Conservation (phyloP, 1,284 basidiomycete species). For the Dichomitus squalens region DNA sequence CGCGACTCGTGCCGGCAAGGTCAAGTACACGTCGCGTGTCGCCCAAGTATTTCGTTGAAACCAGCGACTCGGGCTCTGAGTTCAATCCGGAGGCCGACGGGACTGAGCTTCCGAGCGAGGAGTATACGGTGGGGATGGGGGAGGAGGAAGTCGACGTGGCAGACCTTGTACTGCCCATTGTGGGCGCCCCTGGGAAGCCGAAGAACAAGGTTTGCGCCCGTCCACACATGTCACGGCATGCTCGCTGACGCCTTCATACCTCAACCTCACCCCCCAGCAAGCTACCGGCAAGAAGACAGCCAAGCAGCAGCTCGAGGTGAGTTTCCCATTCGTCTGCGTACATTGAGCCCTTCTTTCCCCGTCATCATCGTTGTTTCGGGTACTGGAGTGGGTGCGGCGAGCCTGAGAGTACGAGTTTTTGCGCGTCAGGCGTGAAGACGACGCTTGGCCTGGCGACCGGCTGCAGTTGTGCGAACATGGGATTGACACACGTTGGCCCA, state of each 20-base stretch:
- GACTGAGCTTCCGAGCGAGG: background rate
- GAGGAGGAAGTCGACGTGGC: background rate
- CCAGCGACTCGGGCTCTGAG: background rate
- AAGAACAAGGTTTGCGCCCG: background rate
- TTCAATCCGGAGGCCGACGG: background rate
- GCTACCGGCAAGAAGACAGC: background rate
- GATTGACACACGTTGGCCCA: no score
- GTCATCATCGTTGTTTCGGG: constrained; percentile 41
- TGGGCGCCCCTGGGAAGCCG: background rate
- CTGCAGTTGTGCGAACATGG: no score
- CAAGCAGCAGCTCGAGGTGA: background rate
- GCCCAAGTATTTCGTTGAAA: no score
- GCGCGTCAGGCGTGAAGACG: constrained; percentile 12
- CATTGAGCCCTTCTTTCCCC: no score
- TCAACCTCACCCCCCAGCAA: background rate
- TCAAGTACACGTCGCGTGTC: no score
- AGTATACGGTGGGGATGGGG: background rate
- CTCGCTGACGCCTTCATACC: background rate
- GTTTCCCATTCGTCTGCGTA: no score
- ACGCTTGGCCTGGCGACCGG: constrained; percentile 32
- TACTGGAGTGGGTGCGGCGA: constrained; percentile 29
- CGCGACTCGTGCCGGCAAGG: no score
- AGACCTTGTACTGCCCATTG: background rate
- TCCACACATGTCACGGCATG: background rate
- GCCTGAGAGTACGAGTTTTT: constrained; percentile 20